Conservation (phyloP, 2,329 filamentous ascomycete species). For the Davidsoniella neocaledoniae region DNA sequence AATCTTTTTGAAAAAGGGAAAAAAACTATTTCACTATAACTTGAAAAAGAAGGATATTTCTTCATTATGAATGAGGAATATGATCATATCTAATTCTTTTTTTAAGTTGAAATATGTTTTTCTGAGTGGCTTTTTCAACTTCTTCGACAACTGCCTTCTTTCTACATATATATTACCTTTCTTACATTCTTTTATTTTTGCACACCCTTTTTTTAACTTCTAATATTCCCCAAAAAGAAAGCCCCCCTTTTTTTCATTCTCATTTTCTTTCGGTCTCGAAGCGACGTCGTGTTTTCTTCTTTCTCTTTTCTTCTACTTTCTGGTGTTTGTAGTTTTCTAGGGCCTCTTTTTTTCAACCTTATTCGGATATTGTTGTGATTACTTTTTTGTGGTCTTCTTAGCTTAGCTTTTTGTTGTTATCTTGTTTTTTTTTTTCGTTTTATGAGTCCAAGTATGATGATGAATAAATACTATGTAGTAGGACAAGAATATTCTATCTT, state of each 20-base stretch:
- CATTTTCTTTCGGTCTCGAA: neutral
- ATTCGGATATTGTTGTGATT: neutral
- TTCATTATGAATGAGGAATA: neutral
- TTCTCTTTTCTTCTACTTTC: neutral
- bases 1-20: no score
- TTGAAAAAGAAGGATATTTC: neutral
- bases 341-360: neutral
- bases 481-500: neutral
- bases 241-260: neutral
- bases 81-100: neutral
- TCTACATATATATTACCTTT: neutral
- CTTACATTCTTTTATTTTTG: neutral
- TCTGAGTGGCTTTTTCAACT: neutral
- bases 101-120: neutral
- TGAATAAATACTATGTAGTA: neutral
- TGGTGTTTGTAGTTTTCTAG: neutral
- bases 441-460: constrained; percentile 10
- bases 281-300: constrained; percentile 1
- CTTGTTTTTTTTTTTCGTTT: constrained; percentile 1
- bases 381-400: neutral
- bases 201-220: constrained; percentile 7
- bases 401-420: neutral
- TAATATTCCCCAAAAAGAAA: constrained; percentile 1
- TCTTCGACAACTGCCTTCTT: neutral
- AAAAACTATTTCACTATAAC: no score